These are phyloP conservation scores for Xylariaceae sp. DNA, from an alignment of 2,329 filamentous ascomycete species.

Conservation along the genomic window DNA sequence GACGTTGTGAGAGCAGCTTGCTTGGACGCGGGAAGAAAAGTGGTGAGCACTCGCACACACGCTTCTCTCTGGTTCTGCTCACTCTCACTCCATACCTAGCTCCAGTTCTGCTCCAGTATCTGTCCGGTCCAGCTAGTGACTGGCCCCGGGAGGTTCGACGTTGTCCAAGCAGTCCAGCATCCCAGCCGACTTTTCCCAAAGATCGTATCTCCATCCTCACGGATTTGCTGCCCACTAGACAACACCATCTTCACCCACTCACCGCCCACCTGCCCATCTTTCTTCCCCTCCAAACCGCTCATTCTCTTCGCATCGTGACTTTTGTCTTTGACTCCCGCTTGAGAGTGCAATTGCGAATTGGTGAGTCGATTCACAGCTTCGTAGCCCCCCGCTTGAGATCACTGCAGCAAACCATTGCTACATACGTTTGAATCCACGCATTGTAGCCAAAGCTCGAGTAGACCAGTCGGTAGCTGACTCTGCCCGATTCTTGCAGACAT, in stretches of 20 bases:
- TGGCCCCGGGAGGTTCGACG: too few relatives aligned
- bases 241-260: slow-evolving; percentile 9
- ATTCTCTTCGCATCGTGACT: slow-evolving; percentile 19
- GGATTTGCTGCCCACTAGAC: slow-evolving; percentile 10
- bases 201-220: slow-evolving; percentile 10
- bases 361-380: slow-evolving; percentile 6
- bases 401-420: not conserved
- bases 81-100: too few relatives aligned
- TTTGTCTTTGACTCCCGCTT: slow-evolving; percentile 17
- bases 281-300: slow-evolving; percentile 15
- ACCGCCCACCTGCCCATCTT: slow-evolving; percentile 9
- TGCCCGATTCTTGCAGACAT: slow-evolving; percentile 14
- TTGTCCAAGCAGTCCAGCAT: too few relatives aligned
- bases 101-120: too few relatives aligned
- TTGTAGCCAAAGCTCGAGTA: not conserved
- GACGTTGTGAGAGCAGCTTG: too few relatives aligned
- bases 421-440: too few relatives aligned
- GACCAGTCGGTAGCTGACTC: slow-evolving; percentile 19
- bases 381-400: not conserved
- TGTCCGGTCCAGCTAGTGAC: too few relatives aligned
- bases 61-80: too few relatives aligned
- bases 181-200: not conserved
- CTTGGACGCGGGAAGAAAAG: too few relatives aligned
- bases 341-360: slow-evolving; percentile 17
- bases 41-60: too few relatives aligned